phyloP scores from a whole-genome alignment of 2,329 filamentous ascomycete species.

The Calonectria henricotiae region DNA sequence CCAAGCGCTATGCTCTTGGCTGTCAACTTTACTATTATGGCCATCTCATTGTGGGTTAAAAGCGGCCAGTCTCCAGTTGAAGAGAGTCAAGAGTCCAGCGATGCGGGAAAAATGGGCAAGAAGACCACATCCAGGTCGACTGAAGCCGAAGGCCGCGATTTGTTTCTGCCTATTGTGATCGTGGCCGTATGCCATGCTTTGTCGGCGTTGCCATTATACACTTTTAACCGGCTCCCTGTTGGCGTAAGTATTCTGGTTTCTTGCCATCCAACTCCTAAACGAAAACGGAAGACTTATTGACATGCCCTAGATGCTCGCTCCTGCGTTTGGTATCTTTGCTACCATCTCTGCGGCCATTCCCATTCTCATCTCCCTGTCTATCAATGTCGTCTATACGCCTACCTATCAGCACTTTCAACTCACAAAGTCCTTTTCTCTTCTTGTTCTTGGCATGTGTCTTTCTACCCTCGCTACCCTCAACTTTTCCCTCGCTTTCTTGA shows the following conservation, averaged over 20 bases:
- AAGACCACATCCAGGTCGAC: constrained; percentile 53
- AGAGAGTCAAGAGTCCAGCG: constrained; percentile 46
- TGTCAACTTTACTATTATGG: constrained; percentile 95
- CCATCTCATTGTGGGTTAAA: constrained; percentile 93
- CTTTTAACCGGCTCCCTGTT: constrained; percentile 84
- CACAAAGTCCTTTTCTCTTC: constrained; percentile 92
- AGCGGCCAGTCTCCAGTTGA: constrained; percentile 75
- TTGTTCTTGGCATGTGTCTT: constrained; percentile 92
- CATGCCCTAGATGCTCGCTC: constrained; percentile 69
- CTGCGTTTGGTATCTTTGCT: constrained; percentile 74
- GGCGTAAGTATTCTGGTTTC: constrained; percentile 67
- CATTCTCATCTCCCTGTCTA: constrained; percentile 68
- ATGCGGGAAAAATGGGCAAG: constrained; percentile 37
- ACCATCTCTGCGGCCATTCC: constrained; percentile 72
- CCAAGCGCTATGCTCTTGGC: constrained; percentile 98
- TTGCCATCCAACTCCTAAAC: background rate
- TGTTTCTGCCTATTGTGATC: constrained; percentile 82
- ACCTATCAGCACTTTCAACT: constrained; percentile 82
- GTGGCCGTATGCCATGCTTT: constrained; percentile 83
- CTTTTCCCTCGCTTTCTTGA: constrained; percentile 89
- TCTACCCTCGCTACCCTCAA: constrained; percentile 95
- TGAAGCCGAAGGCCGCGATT: constrained; percentile 71
- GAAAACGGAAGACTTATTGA: constrained; percentile 23
- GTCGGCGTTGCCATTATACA: constrained; percentile 84
- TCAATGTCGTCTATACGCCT: constrained; percentile 69